Percentiles rank a stretch among this genome's conserved stretches.
These are phyloP conservation scores for Vicia villosa DNA, from an alignment of 306 rosid species.

Conservation along the genomic window DNA sequence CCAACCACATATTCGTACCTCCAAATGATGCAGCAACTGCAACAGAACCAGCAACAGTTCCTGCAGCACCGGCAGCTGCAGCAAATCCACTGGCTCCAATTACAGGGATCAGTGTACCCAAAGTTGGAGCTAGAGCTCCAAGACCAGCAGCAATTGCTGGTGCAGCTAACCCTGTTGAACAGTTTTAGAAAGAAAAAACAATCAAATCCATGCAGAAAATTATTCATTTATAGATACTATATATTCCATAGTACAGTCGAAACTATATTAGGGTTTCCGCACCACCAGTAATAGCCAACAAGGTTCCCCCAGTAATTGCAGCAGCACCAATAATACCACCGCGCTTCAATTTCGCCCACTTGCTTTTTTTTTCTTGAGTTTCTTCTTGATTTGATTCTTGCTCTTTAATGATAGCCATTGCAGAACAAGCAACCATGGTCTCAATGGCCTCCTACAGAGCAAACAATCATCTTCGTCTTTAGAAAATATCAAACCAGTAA, in stretches of 20 bases:
- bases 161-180: slow-evolving; percentile 85
- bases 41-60: slow-evolving; percentile 91
- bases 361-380: slow-evolving; percentile 50
- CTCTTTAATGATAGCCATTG: slow-evolving; percentile 73
- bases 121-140: slow-evolving; percentile 88
- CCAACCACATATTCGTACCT: slow-evolving; percentile 49
- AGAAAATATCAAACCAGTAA: slow-evolving; percentile 30
- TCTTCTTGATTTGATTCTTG: slow-evolving; percentile 60
- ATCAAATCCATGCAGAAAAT: slow-evolving; percentile 18
- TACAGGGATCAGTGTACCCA: slow-evolving; percentile 87
- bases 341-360: slow-evolving; percentile 88
- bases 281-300: slow-evolving; percentile 97
- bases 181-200: slow-evolving; percentile 33
- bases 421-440: slow-evolving; percentile 88
- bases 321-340: slow-evolving; percentile 98
- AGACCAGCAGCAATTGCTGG: slow-evolving; percentile 97
- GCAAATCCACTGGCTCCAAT: slow-evolving; percentile 95
- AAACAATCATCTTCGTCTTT: slow-evolving; percentile 30
- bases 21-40: slow-evolving; percentile 99
- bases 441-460: slow-evolving; percentile 85
- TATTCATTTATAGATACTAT: slow-evolving; percentile 11
- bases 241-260: slow-evolving; percentile 19
- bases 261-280: slow-evolving; percentile 39
- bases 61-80: slow-evolving; percentile 92
- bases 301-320: slow-evolving; percentile 87